A percentile compares a stretch with the other conserved stretches of the same genome.
Evolutionary conservation across 306 rosid species (phyloP).

Genomic region (Trichosanthes truncata): DNA sequence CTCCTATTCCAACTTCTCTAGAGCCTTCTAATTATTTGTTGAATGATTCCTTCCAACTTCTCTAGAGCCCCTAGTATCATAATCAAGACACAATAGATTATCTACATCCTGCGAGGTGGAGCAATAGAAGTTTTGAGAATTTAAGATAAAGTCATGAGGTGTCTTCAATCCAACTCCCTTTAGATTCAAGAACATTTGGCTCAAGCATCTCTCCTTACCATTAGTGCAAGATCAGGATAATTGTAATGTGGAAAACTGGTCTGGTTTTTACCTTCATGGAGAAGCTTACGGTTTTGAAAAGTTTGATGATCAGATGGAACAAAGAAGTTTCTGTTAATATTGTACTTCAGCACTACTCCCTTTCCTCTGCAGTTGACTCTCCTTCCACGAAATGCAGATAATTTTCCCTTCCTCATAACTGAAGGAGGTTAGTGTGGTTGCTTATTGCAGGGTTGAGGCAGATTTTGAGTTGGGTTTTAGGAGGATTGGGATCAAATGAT

Average conservation of each 20-base stretch:
- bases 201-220: too few species aligned
- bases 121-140: too few species aligned
- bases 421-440: background rate
- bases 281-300: too few species aligned
- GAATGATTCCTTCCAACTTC: background rate
- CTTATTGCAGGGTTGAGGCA: background rate
- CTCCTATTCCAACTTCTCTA: background rate
- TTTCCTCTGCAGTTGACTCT: background rate
- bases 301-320: too few species aligned
- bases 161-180: too few species aligned
- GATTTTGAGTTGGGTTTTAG: background rate
- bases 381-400: background rate
- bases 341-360: background rate
- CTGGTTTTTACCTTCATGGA: too few species aligned
- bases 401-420: background rate
- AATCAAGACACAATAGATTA: background rate
- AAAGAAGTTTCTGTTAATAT: too few species aligned
- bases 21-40: background rate
- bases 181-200: too few species aligned
- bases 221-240: too few species aligned
- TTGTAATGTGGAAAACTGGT: too few species aligned
- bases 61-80: background rate
- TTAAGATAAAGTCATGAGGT: too few species aligned
- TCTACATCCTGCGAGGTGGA: too few species aligned
- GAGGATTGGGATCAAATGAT: background rate